Percentiles rank a stretch among this genome's conserved stretches.
Conservation (phyloP, 2,329 filamentous ascomycete species). For the Ilyonectria sp. region DNA sequence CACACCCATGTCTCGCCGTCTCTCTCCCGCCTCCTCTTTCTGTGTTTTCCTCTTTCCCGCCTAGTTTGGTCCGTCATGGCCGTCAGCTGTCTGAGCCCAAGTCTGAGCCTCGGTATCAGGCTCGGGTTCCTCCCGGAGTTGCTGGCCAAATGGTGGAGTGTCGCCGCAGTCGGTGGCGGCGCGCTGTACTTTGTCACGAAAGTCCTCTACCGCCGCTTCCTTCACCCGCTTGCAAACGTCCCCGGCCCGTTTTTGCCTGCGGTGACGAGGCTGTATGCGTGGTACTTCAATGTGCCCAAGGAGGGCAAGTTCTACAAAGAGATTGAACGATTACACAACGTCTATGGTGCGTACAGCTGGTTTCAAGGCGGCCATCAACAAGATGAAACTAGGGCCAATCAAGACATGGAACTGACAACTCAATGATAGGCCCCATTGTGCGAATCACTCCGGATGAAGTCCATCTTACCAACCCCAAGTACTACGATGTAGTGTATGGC, state of each 20-base stretch:
- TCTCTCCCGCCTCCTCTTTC: neutral
- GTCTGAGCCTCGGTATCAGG: neutral
- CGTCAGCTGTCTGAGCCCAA: slow-evolving; percentile 12
- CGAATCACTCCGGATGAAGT: slow-evolving; percentile 40
- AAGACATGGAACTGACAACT: neutral
- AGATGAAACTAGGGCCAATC: neutral
- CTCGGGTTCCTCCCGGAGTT: neutral
- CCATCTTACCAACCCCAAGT: slow-evolving; percentile 34
- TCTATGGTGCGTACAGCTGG: slow-evolving; percentile 15
- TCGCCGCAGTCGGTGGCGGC: slow-evolving; percentile 10
- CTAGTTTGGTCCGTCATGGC: slow-evolving; percentile 6
- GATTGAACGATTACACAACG: slow-evolving; percentile 29
- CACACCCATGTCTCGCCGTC: neutral
- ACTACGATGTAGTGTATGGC: slow-evolving; percentile 39
- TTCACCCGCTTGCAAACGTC: slow-evolving; percentile 22
- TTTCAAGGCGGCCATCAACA: neutral
- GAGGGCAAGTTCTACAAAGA: slow-evolving; percentile 25
- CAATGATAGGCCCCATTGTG: slow-evolving; percentile 32
- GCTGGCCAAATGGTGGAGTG: slow-evolving; percentile 17
- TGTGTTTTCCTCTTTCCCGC: neutral
- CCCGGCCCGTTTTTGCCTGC: slow-evolving; percentile 28
- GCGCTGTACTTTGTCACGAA: slow-evolving; percentile 16
- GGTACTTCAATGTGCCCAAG: slow-evolving; percentile 26
- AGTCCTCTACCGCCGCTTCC: slow-evolving; percentile 25
- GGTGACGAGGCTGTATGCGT: slow-evolving; percentile 27